Evolutionary conservation across 176 grass and related monocot genomes (phyloP), one percentile per base, ranked within the genome.

Genomic region (Aegilops speltoides): DNA sequence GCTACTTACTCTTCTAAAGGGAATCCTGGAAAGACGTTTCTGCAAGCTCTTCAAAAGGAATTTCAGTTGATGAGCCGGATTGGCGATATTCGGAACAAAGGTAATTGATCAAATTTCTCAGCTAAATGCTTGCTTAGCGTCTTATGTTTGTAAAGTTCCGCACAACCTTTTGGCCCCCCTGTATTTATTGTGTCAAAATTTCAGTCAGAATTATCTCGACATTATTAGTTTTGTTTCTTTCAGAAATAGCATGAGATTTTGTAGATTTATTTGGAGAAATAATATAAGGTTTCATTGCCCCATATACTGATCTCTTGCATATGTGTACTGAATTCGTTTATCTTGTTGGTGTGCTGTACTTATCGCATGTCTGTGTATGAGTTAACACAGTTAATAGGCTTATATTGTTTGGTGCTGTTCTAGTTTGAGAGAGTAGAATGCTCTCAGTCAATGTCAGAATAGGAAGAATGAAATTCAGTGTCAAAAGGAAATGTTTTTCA

Each of bases 11-110:
- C 89, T 86, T 90, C 86, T 88, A 79, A 90, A 46, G 88, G 82
- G 68, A 95, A 91, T 23, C 83, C 81, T 92, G 74, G 65, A 86
- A 88, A 77, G 85, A 98, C 91, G 46, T 93, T 98, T 87, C 90
- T 98, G 68, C 85, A 91, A 86, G 84, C 84, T 88, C 73, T 98
- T 63, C 90, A 96, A 78, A 92, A 77, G 77, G 90, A 98, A 37
- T 98, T 96, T 74, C 84, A 88, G 56, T 86, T 98, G 78, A 91
- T 96, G 89, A 87, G 52, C 12, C 79, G 20, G 85, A 92, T 98
- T 79, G 76, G 87, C 29, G 68, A 77, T 74, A 91, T 98, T 80
- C 86, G 66, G 41, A 91, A 79, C 56, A 96, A 89, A 87, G 97
- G 97, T 98, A 88, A 6, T 19, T 43, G 56, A 50, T 87, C 5